A percentile compares a stretch with the other conserved stretches of the same genome.
Evolutionary conservation across 2,329 filamentous ascomycete species (phyloP).

Genomic region (Thyridium curvatum): DNA sequence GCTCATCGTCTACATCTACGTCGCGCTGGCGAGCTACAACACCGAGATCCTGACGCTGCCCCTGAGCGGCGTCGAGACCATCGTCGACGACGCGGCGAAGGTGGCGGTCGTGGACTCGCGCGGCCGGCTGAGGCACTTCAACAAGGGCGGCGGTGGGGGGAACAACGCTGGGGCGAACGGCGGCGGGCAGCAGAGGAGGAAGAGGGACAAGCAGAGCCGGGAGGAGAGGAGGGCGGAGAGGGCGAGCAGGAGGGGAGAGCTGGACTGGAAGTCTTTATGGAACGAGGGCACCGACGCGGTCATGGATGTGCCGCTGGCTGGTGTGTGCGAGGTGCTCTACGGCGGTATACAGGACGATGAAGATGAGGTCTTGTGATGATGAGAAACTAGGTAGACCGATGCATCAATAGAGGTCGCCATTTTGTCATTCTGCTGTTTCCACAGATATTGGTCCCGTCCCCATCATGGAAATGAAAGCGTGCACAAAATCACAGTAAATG

Average conservation of each 20-base stretch:
- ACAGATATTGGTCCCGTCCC: too few relatives aligned
- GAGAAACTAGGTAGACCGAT: neutral
- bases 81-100: slow-evolving; percentile 86
- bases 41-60: slow-evolving; percentile 80
- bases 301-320: slow-evolving; percentile 91
- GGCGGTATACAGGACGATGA: slow-evolving; percentile 36
- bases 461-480: too few relatives aligned
- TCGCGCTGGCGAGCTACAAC: slow-evolving; percentile 87
- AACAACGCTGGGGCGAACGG: slow-evolving; percentile 20
- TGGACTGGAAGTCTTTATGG: slow-evolving; percentile 81
- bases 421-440: too few relatives aligned
- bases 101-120: slow-evolving; percentile 74
- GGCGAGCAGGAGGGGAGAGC: slow-evolving; percentile 6
- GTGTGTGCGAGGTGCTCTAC: slow-evolving; percentile 92
- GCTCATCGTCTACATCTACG: slow-evolving; percentile 84
- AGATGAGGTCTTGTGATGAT: slow-evolving; percentile 1
- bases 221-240: slow-evolving; percentile 18
- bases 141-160: slow-evolving; percentile 26
- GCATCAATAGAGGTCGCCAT: neutral
- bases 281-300: slow-evolving; percentile 92
- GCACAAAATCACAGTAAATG: too few relatives aligned
- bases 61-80: slow-evolving; percentile 73
- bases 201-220: slow-evolving; percentile 26
- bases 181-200: slow-evolving; percentile 21
- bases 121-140: slow-evolving; percentile 41